Percentiles rank a stretch among this genome's conserved stretches.
These are phyloP conservation scores for Globisporangium okanoganense DNA, from an alignment of 352 stramenopile species.

Conservation along the genomic window DNA sequence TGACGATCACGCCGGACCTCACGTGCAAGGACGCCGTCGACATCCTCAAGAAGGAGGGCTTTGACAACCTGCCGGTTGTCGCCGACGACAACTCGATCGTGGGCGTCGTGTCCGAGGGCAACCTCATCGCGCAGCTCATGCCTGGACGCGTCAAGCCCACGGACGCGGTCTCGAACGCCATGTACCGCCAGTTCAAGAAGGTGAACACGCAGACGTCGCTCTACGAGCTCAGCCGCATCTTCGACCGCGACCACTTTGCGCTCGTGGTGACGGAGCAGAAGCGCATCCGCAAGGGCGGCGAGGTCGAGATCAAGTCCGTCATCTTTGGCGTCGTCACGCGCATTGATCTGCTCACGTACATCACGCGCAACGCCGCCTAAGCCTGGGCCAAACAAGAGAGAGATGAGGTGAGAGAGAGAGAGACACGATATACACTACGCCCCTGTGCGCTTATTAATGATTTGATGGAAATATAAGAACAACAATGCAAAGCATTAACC, in stretches of 20 bases:
- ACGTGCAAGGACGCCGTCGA: conserved; percentile 91
- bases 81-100: conserved; percentile 69
- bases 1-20: conserved; percentile 82
- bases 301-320: conserved; percentile 44
- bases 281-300: conserved; percentile 28
- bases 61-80: conserved; percentile 74
- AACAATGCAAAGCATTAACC: conserved; percentile 17
- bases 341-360: conserved; percentile 96
- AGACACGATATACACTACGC: conserved; percentile 16
- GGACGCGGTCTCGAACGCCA: conserved; percentile 81
- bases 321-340: conserved; percentile 92
- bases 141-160: conserved; percentile 77
- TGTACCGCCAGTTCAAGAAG: conserved; percentile 94
- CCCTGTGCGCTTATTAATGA: conserved; percentile 11
- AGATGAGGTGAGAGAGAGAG: background rate
- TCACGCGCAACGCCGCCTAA: conserved; percentile 43
- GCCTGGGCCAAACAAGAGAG: background rate
- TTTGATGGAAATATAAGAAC: conserved; percentile 17
- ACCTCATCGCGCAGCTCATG: conserved; percentile 91
- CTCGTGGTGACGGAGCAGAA: conserved; percentile 72
- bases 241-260: conserved; percentile 96
- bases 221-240: conserved; percentile 88
- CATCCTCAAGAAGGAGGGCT: conserved; percentile 90
- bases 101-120: conserved; percentile 95
- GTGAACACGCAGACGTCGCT: conserved; percentile 87